Conservation (phyloP, 202 grass and related monocot species). For the Tripidium arundinaceum region DNA sequence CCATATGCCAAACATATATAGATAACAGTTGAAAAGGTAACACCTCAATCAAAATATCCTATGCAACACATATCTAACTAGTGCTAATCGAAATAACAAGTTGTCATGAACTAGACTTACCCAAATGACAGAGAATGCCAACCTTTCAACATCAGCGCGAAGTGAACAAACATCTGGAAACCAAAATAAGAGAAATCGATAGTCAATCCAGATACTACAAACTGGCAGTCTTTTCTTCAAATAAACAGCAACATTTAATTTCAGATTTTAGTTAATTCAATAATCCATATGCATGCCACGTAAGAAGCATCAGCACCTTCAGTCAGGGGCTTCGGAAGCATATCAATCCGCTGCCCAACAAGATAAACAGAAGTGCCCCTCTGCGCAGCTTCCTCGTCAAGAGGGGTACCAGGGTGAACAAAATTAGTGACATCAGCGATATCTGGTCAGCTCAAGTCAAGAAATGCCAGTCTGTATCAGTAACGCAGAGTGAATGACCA, state of each 20-base stretch:
- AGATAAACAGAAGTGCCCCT: constrained; percentile 98
- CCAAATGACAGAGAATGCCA: constrained; percentile 97
- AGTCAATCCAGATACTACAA: constrained; percentile 5
- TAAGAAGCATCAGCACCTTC: constrained; percentile 59
- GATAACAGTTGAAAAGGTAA: not conserved
- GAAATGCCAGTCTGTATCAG: constrained; percentile 32
- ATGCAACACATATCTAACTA: not conserved
- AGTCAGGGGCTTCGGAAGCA: constrained; percentile 98
- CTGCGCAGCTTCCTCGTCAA: constrained; percentile 86
- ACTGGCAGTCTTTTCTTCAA: not conserved
- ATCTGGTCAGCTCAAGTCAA: constrained; percentile 58
- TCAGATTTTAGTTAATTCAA: not conserved
- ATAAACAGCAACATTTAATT: constrained; percentile 10
- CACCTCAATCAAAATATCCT: not conserved
- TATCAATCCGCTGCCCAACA: constrained; percentile 94
- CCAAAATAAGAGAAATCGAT: constrained; percentile 17
- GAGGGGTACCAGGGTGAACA: constrained; percentile 85
- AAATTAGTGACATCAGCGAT: constrained; percentile 99
- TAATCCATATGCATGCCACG: not conserved
- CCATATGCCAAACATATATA: not conserved
- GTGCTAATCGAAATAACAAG: not conserved
- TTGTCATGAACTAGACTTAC: constrained; percentile 42
- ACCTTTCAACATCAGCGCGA: constrained; percentile 85
- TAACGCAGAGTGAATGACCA: constrained; percentile 1
- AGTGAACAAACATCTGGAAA: constrained; percentile 97